Base-by-base conservation (phyloP, 345 rosid species). In the Camelina hispida region DNA sequence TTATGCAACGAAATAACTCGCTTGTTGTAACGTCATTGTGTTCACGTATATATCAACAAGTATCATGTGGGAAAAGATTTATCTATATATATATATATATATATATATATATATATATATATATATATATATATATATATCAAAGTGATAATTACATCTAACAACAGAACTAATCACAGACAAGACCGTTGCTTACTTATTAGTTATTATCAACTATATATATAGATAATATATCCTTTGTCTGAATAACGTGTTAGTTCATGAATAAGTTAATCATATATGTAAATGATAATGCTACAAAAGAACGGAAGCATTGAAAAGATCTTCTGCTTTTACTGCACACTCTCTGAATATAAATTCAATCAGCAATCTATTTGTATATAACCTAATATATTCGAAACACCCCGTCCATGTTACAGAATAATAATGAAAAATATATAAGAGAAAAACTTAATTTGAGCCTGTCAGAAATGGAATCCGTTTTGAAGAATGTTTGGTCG, bases 1-100 rank as follows among this genome's bases (percentile, higher is more conserved):
- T 28, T 28, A 28, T 55, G 75, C 66, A 69, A 69, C 64, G 50
- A 53, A 62, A 53, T 54, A 66, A 67, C 60, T 74, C 55, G 75
- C 65, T 76, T 44, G 80, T 69, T 62, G 52, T 62, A 69, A 76
- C 42, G 71, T 76, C 75, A 47, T 52, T 35, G 58, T 62, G 80
- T 55, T 76, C 66, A 55, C 20, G 71, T 54, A 13, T 53, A 71
- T 59, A 61, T 69, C 51, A 76, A 69, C 69, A 76, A 20, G 60
- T 17, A 69, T 55, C 71, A 77, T 70, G 53, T 70, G 16, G 56
- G 42, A 56, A 63, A 15, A 55, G 63, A 61, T 38, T 50, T 52
- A 52, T 17, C 4, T 35, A 55, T 28, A 0, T 28, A 28, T 28
- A 25, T 23, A 23, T 23, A 23, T 23, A 23, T 23, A 23, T 23